These are phyloP conservation scores for Geum urbanum DNA, from an alignment of 306 rosid species.

Conservation along the genomic window DNA sequence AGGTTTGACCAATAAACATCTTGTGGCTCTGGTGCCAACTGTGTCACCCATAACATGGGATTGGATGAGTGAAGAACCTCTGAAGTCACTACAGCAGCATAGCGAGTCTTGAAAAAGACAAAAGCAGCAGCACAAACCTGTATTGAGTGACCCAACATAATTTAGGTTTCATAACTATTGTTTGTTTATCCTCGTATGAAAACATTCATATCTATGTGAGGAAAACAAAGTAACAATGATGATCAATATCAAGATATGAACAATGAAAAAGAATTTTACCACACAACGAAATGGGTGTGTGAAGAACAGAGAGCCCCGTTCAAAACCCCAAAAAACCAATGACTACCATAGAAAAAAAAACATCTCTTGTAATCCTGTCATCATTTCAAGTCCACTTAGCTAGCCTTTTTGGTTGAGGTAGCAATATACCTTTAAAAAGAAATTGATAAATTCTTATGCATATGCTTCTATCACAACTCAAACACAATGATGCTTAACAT, in stretches of 20 bases:
- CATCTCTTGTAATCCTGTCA: no score
- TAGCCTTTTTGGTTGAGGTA: background rate
- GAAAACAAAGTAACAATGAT: background rate
- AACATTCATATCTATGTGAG: background rate
- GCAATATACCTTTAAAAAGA: background rate
- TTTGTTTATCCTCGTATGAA: background rate
- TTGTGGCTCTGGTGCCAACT: conserved; percentile 78
- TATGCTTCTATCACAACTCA: background rate
- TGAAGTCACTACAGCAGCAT: conserved; percentile 64
- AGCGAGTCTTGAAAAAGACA: conserved; percentile 89
- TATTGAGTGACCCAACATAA: conserved; percentile 17
- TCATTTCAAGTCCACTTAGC: no score
- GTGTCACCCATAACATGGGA: conserved; percentile 94
- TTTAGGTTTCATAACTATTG: background rate
- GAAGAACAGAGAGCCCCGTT: background rate
- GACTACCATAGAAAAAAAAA: no score
- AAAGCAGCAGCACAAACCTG: conserved; percentile 93
- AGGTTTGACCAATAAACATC: conserved; percentile 94
- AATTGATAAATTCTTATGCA: no score
- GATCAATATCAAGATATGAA: background rate
- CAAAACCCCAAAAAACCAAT: background rate
- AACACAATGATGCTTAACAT: background rate
- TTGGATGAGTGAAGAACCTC: conserved; percentile 79
- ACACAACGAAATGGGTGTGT: background rate
- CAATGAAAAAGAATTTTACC: background rate